Percentiles rank a stretch among this genome's conserved stretches.
These are phyloP conservation scores for Microsporum ferrugineum DNA, from an alignment of 2,329 filamentous ascomycete genomes.

Conservation along the genomic window DNA sequence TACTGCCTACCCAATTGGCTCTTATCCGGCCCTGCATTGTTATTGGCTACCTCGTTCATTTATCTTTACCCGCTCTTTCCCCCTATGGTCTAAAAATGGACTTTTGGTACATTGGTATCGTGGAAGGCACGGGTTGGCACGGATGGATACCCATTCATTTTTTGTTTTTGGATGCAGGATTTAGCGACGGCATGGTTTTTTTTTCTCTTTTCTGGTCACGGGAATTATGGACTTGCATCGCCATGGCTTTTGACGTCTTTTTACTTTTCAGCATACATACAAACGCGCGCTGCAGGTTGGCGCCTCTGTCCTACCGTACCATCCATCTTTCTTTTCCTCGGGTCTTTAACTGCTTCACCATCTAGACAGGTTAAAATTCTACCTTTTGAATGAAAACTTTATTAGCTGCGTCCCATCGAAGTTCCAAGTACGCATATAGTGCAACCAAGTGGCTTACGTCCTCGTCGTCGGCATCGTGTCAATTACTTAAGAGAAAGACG, in stretches of 20 bases:
- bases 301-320: neutral
- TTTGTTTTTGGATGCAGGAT: neutral
- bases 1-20: neutral
- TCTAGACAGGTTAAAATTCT: neutral
- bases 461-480: neutral
- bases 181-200: constrained; percentile 2
- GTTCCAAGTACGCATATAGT: neutral
- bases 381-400: neutral
- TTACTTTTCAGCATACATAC: neutral
- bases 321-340: neutral
- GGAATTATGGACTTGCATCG: constrained; percentile 2
- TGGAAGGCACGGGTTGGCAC: neutral
- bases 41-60: neutral
- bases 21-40: neutral
- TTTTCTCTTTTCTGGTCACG: neutral
- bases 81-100: neutral
- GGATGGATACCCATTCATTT: neutral
- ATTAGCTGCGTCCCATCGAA: neutral
- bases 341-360: neutral
- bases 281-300: neutral
- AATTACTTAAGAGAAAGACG: neutral
- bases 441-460: neutral
- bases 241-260: neutral
- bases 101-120: neutral
- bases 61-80: neutral